Percentiles rank a stretch among this genome's conserved stretches.
phyloP scores from a whole-genome alignment of 2,329 filamentous ascomycete species.

The Cladosporium phlei region DNA sequence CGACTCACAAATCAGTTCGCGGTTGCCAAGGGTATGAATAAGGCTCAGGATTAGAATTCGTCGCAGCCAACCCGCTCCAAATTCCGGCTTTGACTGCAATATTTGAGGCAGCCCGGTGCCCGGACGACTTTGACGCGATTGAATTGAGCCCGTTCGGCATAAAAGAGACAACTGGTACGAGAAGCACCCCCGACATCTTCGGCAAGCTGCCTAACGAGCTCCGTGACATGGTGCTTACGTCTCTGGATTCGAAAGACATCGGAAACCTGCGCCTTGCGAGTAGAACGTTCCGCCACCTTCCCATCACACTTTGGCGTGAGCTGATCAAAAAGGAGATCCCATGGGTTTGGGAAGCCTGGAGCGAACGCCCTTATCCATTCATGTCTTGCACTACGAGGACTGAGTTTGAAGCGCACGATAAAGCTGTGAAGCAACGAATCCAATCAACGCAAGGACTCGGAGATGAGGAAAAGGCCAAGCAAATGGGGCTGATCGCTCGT shows the following conservation, averaged over 20 bases:
- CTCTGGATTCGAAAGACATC: constrained; percentile 6
- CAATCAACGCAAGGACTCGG: neutral
- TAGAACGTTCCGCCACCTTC: constrained; percentile 16
- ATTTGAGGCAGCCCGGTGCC: no score
- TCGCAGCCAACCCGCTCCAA: neutral
- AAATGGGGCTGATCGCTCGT: neutral
- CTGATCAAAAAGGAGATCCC: constrained; percentile 16
- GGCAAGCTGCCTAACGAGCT: neutral
- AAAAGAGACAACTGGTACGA: neutral
- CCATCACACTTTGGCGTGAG: constrained; percentile 13
- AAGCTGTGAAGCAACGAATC: neutral
- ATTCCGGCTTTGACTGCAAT: neutral
- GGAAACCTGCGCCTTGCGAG: constrained; percentile 14
- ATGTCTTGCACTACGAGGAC: neutral
- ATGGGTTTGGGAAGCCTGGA: constrained; percentile 20
- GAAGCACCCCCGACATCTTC: neutral
- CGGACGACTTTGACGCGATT: no score
- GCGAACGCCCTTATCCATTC: neutral
- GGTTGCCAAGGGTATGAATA: neutral
- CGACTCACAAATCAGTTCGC: neutral
- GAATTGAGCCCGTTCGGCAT: neutral
- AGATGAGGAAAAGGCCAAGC: neutral
- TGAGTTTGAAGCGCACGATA: neutral
- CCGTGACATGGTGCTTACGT: constrained; percentile 4
- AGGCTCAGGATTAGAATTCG: neutral